Evolutionary conservation across 2,329 filamentous ascomycete species (phyloP), one percentile per base, ranked within the genome.

Genomic region (Fusarium napiforme): DNA sequence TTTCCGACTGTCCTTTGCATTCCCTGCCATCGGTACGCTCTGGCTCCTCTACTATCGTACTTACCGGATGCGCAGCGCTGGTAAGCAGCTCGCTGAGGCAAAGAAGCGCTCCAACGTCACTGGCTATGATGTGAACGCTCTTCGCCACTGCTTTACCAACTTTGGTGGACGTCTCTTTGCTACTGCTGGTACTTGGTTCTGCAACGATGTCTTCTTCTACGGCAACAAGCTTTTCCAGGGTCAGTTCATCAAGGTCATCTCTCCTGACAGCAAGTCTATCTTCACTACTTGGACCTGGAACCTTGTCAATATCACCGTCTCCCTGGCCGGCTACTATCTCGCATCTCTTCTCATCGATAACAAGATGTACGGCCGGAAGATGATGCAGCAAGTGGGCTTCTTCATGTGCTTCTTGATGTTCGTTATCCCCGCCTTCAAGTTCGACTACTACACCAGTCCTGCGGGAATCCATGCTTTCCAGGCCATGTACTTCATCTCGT

Each of bases 131-230:
- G 86, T 93, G n/a, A 85, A 92, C 77, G 97, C 96, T 34, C 87
- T 98, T 60, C 89, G 89, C 75, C 86, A 94, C 78, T 96, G 94
- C 50, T 90, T 95, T 83, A 89, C 84, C 64, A 91, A 97, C 85
- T 98, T 98, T 76, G 94, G 95, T 53, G 92, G 93, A 59, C 94
- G 96, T 76, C 85, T 98, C 30, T 79, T 97, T 26, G 96, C 96
- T 56, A 98, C 96, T 26, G 91, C 95, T 16, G 93, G 93, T 64
- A 90, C 91, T 40, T 98, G 96, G 96, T 98, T 96, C 84, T 93
- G 92, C 85, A 98, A 98, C 83, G 96, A 98, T 80, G 93, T 98
- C 75, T 98, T 98, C 88, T 98, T 98, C 87, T 98, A 98, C 86
- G 96, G 96, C 77, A 98, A 97, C 92, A 98, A 97, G 88, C 92